Evolutionary conservation across 2,329 filamentous ascomycete genomes (phyloP).

Genomic region (Xylariaceae sp.): DNA sequence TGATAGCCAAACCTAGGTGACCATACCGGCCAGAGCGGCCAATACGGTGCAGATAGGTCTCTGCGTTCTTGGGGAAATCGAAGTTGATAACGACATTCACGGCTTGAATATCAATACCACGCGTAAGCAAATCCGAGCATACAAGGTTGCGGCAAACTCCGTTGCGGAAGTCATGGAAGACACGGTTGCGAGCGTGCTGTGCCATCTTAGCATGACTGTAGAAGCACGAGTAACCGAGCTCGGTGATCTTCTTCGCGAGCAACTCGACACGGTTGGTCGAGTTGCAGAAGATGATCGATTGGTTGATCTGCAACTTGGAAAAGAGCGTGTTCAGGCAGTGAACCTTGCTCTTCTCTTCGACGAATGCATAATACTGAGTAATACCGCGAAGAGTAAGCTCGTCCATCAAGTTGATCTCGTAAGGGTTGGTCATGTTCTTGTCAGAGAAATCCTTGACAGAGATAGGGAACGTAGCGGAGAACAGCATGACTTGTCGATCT

Average conservation of each 20-base stretch:
- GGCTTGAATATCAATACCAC: constrained; percentile 98
- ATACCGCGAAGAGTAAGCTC: constrained; percentile 96
- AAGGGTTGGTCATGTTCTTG: constrained; percentile 93
- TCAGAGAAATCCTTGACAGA: constrained; percentile 98
- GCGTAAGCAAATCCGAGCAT: constrained; percentile 93
- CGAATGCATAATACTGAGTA: constrained; percentile 98
- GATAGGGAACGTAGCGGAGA: constrained; percentile 94
- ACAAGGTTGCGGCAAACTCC: constrained; percentile 97
- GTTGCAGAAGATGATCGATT: constrained; percentile 99
- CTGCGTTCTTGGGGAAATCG: constrained; percentile 98
- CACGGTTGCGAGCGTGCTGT: constrained; percentile 92
- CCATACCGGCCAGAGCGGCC: constrained; percentile 96
- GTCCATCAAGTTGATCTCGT: constrained; percentile 99
- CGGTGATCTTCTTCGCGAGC: constrained; percentile 97
- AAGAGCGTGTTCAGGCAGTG: constrained; percentile 98
- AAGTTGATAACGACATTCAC: constrained; percentile 99
- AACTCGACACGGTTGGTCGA: constrained; percentile 97
- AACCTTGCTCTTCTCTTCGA: constrained; percentile 98
- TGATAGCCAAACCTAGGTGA: constrained; percentile 94
- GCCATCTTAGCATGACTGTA: constrained; percentile 99
- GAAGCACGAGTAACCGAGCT: constrained; percentile 98
- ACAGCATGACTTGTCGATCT: constrained; percentile 98
- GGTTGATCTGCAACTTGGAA: constrained; percentile 98
- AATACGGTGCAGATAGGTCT: constrained; percentile 97
- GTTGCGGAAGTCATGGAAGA: constrained; percentile 98